A percentile compares a stretch with the other conserved stretches of the same genome.
Conservation (phyloP, 202 grass and related monocot species). For the Panicum virgatum region DNA sequence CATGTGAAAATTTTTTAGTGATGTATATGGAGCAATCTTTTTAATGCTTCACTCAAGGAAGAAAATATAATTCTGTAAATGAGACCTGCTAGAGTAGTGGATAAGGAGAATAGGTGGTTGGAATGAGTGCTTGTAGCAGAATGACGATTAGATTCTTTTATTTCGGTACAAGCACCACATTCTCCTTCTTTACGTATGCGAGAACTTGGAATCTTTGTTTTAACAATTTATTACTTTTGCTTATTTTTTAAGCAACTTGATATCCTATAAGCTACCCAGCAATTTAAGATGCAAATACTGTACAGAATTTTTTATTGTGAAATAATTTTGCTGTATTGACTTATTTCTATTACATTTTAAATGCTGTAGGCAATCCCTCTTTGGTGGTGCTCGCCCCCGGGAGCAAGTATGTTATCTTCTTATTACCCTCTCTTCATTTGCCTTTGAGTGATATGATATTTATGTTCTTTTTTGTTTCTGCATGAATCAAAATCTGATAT, state of each 20-base stretch:
- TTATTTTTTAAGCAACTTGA: background rate
- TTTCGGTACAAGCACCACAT: background rate
- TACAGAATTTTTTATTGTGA: background rate
- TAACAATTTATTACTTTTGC: background rate
- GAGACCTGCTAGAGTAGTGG: background rate
- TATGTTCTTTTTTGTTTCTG: slow-evolving; percentile 1
- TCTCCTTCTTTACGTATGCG: background rate
- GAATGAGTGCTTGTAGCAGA: background rate
- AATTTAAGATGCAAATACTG: background rate
- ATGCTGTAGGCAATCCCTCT: slow-evolving; percentile 67
- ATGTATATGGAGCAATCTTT: background rate
- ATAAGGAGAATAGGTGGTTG: background rate
- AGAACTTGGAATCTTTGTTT: slow-evolving; percentile 18
- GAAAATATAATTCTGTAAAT: background rate
- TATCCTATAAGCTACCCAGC: background rate
- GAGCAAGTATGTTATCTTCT: slow-evolving; percentile 65
- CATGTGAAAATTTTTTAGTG: background rate
- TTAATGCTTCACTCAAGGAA: background rate
- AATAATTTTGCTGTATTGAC: background rate
- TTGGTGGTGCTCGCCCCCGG: slow-evolving; percentile 88
- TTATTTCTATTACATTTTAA: slow-evolving; percentile 29
- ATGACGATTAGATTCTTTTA: slow-evolving; percentile 23
- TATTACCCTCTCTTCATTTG: slow-evolving; percentile 19
- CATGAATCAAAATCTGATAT: slow-evolving; percentile 7
- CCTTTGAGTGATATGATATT: slow-evolving; percentile 12